phyloP scores from a whole-genome alignment of 2,329 filamentous ascomycete species.

The Ceratocystis smalleyi region DNA sequence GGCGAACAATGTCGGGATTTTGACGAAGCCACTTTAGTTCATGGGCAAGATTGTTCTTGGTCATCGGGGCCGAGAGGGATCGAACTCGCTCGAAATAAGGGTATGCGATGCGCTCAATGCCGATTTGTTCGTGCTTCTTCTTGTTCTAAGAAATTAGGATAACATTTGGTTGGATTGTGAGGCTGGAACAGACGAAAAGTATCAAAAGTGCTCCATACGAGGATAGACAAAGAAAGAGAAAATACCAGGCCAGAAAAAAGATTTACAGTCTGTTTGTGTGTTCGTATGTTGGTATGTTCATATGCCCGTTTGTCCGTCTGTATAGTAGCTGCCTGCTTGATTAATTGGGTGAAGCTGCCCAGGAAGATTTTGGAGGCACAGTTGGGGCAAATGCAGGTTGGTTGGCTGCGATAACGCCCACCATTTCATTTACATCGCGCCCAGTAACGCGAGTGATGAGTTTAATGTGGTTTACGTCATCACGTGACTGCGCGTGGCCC shows the following conservation, averaged over 20 bases:
- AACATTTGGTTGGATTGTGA: background rate
- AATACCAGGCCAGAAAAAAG: background rate
- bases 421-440: background rate
- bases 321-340: background rate
- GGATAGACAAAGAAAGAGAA: background rate
- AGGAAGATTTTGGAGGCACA: background rate
- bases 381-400: background rate
- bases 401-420: background rate
- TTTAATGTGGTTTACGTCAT: background rate
- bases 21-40: slow-evolving; percentile 43
- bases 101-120: background rate
- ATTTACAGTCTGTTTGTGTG: background rate
- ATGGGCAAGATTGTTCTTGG: slow-evolving; percentile 43
- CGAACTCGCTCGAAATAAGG: background rate
- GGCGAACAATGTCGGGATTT: slow-evolving; percentile 30
- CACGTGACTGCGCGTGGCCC: slow-evolving; percentile 8
- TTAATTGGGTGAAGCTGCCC: background rate
- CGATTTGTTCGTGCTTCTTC: background rate
- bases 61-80: slow-evolving; percentile 33
- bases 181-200: background rate
- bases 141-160: background rate
- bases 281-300: too few relatives aligned
- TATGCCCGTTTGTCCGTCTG: background rate
- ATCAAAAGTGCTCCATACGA: background rate
- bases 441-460: background rate